Percentiles rank a stretch among this genome's conserved stretches.
Conservation (phyloP, 495 filamentous ascomycete species). For the Aspergillus biplanus region DNA sequence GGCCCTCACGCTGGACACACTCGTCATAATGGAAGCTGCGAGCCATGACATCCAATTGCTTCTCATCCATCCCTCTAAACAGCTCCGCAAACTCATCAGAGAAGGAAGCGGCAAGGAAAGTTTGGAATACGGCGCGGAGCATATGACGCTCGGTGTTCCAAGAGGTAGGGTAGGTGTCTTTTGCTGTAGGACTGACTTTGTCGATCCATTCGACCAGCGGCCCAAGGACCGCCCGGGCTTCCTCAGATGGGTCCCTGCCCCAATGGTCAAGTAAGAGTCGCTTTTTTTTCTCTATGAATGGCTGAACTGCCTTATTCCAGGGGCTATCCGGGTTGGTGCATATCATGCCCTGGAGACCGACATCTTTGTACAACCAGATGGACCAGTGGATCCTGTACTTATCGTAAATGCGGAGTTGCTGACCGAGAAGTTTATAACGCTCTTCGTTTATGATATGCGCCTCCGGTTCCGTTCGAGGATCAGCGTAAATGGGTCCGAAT, state of each 20-base stretch:
- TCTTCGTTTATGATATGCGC: conserved; percentile 52
- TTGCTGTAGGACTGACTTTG: conserved; percentile 38
- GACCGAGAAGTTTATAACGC: conserved; percentile 56
- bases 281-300: conserved; percentile 61
- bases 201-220: conserved; percentile 50
- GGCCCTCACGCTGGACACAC: conserved; percentile 56
- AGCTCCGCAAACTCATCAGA: conserved; percentile 60
- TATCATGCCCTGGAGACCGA: conserved; percentile 67
- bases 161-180: conserved; percentile 55
- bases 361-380: conserved; percentile 71
- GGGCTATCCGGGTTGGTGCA: conserved; percentile 49
- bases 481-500: conserved; percentile 65
- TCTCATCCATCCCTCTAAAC: conserved; percentile 55
- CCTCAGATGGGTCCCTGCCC: conserved; percentile 47
- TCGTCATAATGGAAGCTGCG: conserved; percentile 59
- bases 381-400: conserved; percentile 60
- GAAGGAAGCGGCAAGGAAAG: conserved; percentile 56
- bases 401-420: conserved; percentile 62
- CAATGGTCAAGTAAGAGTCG: conserved; percentile 57
- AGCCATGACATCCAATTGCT: conserved; percentile 61
- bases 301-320: conserved; percentile 54
- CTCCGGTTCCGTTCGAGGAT: conserved; percentile 34
- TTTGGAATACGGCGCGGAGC: conserved; percentile 53
- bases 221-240: conserved; percentile 41
- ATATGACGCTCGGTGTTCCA: conserved; percentile 63